Evolutionary conservation across 257 asterid genomes (phyloP).

Genomic region (Dorcoceras hygrometricum): DNA sequence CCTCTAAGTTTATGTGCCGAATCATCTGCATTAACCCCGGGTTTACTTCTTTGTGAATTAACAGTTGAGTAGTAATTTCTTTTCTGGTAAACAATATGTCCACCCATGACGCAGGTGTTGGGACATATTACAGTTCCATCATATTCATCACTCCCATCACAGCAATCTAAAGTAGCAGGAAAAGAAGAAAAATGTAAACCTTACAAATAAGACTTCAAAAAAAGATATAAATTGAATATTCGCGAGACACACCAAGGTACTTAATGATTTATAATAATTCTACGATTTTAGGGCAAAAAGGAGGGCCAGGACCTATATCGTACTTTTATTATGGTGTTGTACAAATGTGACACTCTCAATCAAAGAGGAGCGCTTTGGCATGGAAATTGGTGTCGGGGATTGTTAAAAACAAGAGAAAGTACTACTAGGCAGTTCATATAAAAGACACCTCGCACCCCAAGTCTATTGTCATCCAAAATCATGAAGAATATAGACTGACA

Average conservation of each 20-base stretch:
- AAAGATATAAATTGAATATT: not conserved
- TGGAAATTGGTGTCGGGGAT: not conserved
- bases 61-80: constrained; percentile 30
- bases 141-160: constrained; percentile 98
- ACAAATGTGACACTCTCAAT: not conserved
- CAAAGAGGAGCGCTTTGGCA: not conserved
- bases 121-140: constrained; percentile 66
- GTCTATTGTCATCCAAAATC: constrained; percentile 1
- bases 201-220: not conserved
- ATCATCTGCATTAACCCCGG: not conserved
- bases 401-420: constrained; percentile 9
- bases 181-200: constrained; percentile 13
- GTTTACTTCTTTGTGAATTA: constrained; percentile 30
- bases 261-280: not conserved
- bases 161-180: constrained; percentile 58
- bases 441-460: not conserved
- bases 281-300: constrained; percentile 2
- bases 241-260: not conserved
- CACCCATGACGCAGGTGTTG: constrained; percentile 83
- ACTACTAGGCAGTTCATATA: not conserved
- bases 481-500: not conserved
- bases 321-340: not conserved
- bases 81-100: constrained; percentile 55
- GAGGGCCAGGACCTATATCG: not conserved
- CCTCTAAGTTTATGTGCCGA: not conserved